Percentiles rank a stretch among this genome's conserved stretches.
Conservation (phyloP, 371 early-diverging fungal genomes). For the Mortierella sp. region DNA sequence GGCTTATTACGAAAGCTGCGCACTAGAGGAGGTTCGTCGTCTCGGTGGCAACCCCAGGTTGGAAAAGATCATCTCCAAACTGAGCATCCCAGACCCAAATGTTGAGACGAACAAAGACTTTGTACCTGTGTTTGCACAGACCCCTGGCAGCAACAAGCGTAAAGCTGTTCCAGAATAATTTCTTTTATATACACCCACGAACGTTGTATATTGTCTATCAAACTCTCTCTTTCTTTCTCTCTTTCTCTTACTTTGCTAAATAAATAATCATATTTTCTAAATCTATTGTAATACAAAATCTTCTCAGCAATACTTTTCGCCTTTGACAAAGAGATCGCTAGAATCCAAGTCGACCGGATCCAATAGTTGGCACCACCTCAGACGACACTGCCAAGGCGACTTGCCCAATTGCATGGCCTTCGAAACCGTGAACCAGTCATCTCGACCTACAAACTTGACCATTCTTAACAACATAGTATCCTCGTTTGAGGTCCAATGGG, state of each 20-base stretch:
- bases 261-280: no score
- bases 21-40: conserved; percentile 67
- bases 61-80: conserved; percentile 67
- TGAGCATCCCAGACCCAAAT: conserved; percentile 45
- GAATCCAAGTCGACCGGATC: conserved; percentile 26
- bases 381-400: conserved; percentile 41
- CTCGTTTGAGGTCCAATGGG: conserved; percentile 16
- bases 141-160: no score
- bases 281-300: no score
- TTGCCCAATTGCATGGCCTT: conserved; percentile 27
- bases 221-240: background rate
- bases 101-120: conserved; percentile 23
- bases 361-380: conserved; percentile 42
- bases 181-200: background rate
- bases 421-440: conserved; percentile 42
- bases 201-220: no score
- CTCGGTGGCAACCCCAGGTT: conserved; percentile 83
- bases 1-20: conserved; percentile 68
- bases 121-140: conserved; percentile 4
- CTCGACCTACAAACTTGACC: conserved; percentile 36
- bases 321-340: conserved; percentile 9
- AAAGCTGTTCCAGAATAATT: no score
- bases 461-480: conserved; percentile 25
- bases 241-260: background rate
- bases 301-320: conserved; percentile 19